phyloP scores from a whole-genome alignment of 169 alveolate species.

The Cryptosporidium sp. region DNA sequence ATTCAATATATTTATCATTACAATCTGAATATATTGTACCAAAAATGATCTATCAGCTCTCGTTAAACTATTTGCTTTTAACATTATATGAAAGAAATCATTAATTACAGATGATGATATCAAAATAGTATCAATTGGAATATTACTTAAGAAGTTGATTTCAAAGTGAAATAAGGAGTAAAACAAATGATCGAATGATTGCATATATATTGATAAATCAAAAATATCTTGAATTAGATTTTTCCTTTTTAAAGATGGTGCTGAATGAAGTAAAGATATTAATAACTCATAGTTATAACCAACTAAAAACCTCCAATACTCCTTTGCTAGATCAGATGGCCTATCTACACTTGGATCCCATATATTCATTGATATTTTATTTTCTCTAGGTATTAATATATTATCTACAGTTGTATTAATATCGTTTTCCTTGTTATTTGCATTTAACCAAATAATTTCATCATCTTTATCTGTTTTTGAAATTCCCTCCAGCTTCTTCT shows the following conservation, averaged over 20 bases:
- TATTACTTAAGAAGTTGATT: constrained; percentile 42
- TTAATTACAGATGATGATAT: constrained; percentile 55
- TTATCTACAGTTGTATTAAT: background rate
- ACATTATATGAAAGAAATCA: constrained; percentile 52
- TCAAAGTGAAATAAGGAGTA: constrained; percentile 53
- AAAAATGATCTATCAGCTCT: constrained; percentile 18
- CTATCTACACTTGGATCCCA: constrained; percentile 72
- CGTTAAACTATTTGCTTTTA: constrained; percentile 23
- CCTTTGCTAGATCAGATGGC: constrained; percentile 33
- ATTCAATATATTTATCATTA: constrained; percentile 9
- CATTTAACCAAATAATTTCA: background rate
- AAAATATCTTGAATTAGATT: constrained; percentile 33
- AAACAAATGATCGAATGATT: constrained; percentile 61
- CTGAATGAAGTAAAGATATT: constrained; percentile 53
- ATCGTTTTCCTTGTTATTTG: background rate
- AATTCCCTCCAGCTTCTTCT: constrained; percentile 1
- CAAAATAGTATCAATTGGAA: constrained; percentile 57
- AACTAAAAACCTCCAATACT: constrained; percentile 55
- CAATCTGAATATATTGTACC: constrained; percentile 47
- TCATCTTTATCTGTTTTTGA: background rate
- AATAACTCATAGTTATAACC: constrained; percentile 36
- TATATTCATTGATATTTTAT: background rate
- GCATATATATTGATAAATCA: constrained; percentile 50
- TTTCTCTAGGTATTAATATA: constrained; percentile 9
- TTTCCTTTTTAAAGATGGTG: constrained; percentile 46